Conservation (phyloP, 2,329 filamentous ascomycete species). For the Aspergillus udagawae region DNA sequence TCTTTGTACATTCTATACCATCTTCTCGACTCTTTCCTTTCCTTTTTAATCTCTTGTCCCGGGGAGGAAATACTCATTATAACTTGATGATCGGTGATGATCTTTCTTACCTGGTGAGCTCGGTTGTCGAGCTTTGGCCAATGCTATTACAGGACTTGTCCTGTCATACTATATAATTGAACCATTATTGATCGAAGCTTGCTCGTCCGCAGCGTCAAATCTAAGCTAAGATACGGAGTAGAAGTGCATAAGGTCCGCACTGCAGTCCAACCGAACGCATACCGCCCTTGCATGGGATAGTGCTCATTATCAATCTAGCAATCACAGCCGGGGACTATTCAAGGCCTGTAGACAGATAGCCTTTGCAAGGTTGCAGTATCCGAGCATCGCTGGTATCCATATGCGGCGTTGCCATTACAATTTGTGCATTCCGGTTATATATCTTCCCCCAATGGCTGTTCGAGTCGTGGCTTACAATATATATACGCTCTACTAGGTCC, state of each 20-base stretch:
- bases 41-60: neutral
- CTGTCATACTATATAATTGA: neutral
- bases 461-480: too few species aligned
- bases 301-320: neutral
- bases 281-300: neutral
- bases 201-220: too few species aligned
- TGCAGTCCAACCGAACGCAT: too few species aligned
- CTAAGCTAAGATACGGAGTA: neutral
- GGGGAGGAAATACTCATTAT: neutral
- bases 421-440: too few species aligned
- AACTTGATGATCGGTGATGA: neutral
- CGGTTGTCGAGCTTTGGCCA: neutral
- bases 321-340: too few species aligned
- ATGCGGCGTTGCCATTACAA: too few species aligned
- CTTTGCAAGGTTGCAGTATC: neutral
- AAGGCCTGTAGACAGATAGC: too few species aligned
- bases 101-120: neutral
- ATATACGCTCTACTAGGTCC: neutral
- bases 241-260: too few species aligned
- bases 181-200: neutral
- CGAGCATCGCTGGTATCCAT: neutral
- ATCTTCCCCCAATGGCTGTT: too few species aligned
- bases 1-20: neutral
- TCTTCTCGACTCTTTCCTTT: neutral
- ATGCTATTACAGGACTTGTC: neutral